phyloP scores from a whole-genome alignment of 805 yeast genomes.

The Metahyphopichia silvanorum region DNA sequence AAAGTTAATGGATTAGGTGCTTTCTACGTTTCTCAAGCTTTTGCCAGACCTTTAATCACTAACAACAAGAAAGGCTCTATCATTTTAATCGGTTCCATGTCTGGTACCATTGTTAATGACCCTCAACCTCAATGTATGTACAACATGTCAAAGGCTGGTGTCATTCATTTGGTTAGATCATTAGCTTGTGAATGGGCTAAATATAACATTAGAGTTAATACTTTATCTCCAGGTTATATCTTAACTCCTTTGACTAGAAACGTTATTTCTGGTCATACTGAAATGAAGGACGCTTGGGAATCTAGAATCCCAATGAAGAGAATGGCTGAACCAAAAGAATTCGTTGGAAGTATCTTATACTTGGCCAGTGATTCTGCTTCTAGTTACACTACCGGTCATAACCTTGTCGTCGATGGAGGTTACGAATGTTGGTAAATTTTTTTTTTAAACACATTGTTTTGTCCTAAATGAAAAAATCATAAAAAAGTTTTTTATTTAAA shows the following conservation, averaged over 20 bases:
- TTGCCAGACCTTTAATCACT: conserved; percentile 64
- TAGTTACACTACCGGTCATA: conserved; percentile 80
- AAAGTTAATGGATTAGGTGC: conserved; percentile 75
- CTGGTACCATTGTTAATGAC: conserved; percentile 72
- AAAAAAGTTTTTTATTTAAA: no score
- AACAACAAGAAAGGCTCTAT: conserved; percentile 57
- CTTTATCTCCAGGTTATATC: conserved; percentile 78
- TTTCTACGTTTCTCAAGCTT: conserved; percentile 67
- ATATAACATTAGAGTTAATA: conserved; percentile 71
- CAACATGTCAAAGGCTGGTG: conserved; percentile 87
- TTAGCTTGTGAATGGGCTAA: conserved; percentile 83
- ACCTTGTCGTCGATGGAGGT: conserved; percentile 83
- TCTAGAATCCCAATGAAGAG: conserved; percentile 70
- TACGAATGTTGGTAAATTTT: conserved; percentile 76
- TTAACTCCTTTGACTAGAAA: conserved; percentile 75
- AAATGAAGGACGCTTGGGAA: conserved; percentile 70
- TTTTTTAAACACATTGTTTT: no score
- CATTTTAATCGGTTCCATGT: conserved; percentile 75
- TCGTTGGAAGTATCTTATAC: conserved; percentile 73
- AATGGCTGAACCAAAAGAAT: conserved; percentile 84
- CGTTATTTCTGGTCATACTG: conserved; percentile 58
- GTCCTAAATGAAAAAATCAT: no score
- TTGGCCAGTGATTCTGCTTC: conserved; percentile 69
- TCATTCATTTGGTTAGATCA: conserved; percentile 72
- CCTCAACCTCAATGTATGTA: conserved; percentile 80